phyloP scores from a whole-genome alignment of 2,329 filamentous ascomycete species.

The Exserohilum turcica region DNA sequence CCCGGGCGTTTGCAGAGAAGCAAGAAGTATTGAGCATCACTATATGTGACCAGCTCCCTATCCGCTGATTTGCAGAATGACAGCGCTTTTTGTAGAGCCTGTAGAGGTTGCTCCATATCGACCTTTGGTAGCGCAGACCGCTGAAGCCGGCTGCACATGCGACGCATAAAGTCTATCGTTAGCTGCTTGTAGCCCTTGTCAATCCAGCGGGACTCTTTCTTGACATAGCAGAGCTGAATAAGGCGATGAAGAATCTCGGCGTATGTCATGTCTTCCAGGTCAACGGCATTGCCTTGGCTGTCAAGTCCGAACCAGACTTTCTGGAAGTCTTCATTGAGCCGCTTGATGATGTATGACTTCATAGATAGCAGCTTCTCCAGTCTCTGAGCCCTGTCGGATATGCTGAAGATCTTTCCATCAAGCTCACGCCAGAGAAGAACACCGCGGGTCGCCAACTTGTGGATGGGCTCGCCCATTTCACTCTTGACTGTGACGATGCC shows the following conservation, averaged over 20 bases:
- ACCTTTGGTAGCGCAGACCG: background rate
- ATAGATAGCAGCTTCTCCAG: conserved; percentile 86
- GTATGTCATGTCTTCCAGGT: conserved; percentile 96
- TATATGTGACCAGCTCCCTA: background rate
- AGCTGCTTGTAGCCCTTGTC: conserved; percentile 52
- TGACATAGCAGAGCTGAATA: conserved; percentile 89
- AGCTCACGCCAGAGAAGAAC: conserved; percentile 94
- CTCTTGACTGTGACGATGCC: conserved; percentile 86
- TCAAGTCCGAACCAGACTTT: conserved; percentile 97
- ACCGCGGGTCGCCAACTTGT: conserved; percentile 92
- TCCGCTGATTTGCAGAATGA: background rate
- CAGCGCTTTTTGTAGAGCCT: too few species aligned
- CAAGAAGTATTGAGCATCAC: conserved; percentile 31
- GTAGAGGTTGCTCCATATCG: background rate
- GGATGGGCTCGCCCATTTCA: conserved; percentile 96
- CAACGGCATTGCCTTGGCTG: conserved; percentile 76
- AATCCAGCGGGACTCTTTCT: conserved; percentile 90
- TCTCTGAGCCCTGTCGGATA: conserved; percentile 63
- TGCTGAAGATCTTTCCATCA: conserved; percentile 86
- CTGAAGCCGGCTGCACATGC: background rate
- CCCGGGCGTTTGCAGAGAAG: conserved; percentile 34
- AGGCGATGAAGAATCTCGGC: conserved; percentile 83
- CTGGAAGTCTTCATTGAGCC: conserved; percentile 93
- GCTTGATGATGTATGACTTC: conserved; percentile 89
- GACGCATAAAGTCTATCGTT: background rate